phyloP scores from a whole-genome alignment of 352 stramenopile genomes.

The Pythium monospermum region DNA sequence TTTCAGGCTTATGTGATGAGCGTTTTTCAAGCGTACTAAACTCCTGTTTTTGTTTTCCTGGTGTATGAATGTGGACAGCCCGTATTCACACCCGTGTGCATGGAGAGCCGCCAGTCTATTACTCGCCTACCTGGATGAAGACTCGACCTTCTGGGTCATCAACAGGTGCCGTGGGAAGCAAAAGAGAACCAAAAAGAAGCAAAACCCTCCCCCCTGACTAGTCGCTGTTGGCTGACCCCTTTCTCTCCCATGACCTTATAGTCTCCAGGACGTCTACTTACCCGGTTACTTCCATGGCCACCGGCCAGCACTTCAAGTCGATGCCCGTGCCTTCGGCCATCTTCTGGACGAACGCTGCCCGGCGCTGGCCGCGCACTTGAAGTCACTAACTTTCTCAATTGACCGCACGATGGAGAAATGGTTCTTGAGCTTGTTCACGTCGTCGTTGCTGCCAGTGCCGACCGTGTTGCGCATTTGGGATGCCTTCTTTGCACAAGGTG shows the following conservation, averaged over 20 bases:
- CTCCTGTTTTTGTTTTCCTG: background rate
- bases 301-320: conserved; percentile 62
- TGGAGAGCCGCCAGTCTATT: conserved; percentile 67
- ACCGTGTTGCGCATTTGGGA: conserved; percentile 83
- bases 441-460: conserved; percentile 52
- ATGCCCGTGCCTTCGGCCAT: conserved; percentile 47
- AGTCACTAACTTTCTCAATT: conserved; percentile 46
- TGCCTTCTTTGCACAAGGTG: conserved; percentile 64
- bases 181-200: too few relatives aligned
- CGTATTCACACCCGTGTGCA: conserved; percentile 65
- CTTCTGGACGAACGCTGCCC: conserved; percentile 50
- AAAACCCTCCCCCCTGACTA: too few relatives aligned
- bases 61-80: too few relatives aligned
- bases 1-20: background rate
- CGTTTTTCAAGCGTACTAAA: background rate
- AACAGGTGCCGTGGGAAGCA: too few relatives aligned
- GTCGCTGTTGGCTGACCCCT: too few relatives aligned
- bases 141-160: conserved; percentile 75
- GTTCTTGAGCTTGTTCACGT: conserved; percentile 76
- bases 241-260: conserved; percentile 7
- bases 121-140: conserved; percentile 74
- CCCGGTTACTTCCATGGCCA: conserved; percentile 79
- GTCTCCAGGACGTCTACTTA: conserved; percentile 60
- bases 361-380: conserved; percentile 47
- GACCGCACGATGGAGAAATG: conserved; percentile 55